Evolutionary conservation across 139 green algal genomes (phyloP).

Genomic region (Edaphochlamys debaryana): DNA sequence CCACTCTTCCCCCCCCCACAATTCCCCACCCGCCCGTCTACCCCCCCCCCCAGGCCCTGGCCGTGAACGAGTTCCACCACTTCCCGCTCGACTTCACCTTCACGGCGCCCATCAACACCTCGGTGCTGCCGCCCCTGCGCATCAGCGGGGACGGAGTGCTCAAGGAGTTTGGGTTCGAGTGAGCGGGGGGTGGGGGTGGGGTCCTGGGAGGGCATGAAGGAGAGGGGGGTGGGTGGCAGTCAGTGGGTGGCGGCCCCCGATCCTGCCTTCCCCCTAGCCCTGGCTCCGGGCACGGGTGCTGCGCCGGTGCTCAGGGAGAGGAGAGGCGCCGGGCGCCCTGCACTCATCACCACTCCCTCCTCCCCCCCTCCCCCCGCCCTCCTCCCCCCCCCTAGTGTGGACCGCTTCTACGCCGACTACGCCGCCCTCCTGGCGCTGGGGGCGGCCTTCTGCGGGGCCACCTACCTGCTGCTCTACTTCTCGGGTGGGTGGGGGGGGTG

Average conservation of each 20-base stretch:
- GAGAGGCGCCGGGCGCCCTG: too few species aligned
- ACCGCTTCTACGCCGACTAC: constrained; percentile 50
- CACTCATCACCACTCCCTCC: neutral
- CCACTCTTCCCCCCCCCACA: too few species aligned
- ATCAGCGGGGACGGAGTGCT: constrained; percentile 76
- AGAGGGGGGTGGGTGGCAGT: neutral
- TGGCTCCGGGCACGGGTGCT: too few species aligned
- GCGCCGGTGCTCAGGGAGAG: too few species aligned
- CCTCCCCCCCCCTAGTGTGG: neutral
- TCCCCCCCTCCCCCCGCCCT: neutral
- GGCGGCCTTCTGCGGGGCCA: constrained; percentile 27
- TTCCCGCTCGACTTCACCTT: constrained; percentile 72
- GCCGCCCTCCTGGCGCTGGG: constrained; percentile 44
- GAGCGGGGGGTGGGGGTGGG: neutral
- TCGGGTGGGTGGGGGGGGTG: constrained; percentile 34
- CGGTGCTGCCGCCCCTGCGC: constrained; percentile 62
- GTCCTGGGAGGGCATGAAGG: too few species aligned
- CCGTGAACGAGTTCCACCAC: constrained; percentile 81
- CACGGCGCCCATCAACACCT: constrained; percentile 60
- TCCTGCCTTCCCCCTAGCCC: too few species aligned
- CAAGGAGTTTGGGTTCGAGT: constrained; percentile 74
- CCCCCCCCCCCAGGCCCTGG: constrained; percentile 57
- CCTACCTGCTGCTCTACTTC: constrained; percentile 50
- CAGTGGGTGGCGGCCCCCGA: too few species aligned
- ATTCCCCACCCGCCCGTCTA: too few species aligned